phyloP scores from a whole-genome alignment of 2,329 filamentous ascomycete species.

The Calycina herbarum region DNA sequence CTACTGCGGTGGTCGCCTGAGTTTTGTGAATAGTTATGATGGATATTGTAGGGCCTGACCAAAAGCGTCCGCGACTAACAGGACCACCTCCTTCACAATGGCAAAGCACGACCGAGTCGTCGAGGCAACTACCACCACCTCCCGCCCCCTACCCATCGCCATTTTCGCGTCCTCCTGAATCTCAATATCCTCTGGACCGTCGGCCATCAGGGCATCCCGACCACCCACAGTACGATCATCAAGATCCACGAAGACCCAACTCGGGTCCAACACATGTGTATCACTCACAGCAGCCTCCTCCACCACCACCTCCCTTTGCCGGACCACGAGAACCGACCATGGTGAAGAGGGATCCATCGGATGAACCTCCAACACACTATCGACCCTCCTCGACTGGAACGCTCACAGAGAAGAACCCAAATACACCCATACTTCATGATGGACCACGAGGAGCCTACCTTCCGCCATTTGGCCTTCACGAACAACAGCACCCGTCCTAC shows the following conservation, averaged over 20 bases:
- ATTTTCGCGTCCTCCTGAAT: constrained; percentile 34
- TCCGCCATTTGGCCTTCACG: constrained; percentile 28
- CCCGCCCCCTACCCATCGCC: constrained; percentile 31
- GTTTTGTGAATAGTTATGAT: constrained; percentile 47
- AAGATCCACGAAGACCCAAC: constrained; percentile 32
- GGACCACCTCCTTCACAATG: constrained; percentile 42
- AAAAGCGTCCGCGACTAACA: constrained; percentile 59
- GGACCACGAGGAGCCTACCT: constrained; percentile 21
- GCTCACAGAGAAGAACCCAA: constrained; percentile 31
- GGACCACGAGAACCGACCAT: constrained; percentile 47
- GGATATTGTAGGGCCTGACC: constrained; percentile 59
- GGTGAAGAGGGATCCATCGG: constrained; percentile 54
- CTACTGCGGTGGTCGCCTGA: constrained; percentile 36
- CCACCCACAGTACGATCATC: constrained; percentile 52
- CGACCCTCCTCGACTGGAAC: constrained; percentile 34
- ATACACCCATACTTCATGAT: constrained; percentile 30
- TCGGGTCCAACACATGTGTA: constrained; percentile 34
- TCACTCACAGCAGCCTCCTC: constrained; percentile 39
- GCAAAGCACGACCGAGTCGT: constrained; percentile 49
- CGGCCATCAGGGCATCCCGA: constrained; percentile 53
- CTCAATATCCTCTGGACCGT: constrained; percentile 50
- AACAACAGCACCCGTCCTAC: constrained; percentile 21
- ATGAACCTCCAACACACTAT: constrained; percentile 41
- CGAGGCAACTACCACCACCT: constrained; percentile 42
- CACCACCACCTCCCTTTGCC: constrained; percentile 39